A percentile compares a stretch with the other conserved stretches of the same genome.
phyloP scores from a whole-genome alignment of 331 rosid genomes.

The Telfairia occidentalis region DNA sequence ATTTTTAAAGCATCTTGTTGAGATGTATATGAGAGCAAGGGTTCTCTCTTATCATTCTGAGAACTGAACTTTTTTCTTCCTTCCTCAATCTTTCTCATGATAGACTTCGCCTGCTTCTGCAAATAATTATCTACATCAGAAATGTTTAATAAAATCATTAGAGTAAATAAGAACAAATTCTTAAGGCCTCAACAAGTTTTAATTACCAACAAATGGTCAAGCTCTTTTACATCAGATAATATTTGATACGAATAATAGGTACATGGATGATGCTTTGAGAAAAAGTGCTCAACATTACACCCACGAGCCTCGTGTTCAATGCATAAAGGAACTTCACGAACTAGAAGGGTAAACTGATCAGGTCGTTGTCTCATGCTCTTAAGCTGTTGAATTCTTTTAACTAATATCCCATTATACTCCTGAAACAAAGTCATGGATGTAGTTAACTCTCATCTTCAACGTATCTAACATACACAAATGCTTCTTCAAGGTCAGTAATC shows the following conservation, averaged over 20 bases:
- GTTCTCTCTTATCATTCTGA: constrained; percentile 24
- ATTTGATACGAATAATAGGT: constrained; percentile 59
- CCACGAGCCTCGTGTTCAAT: constrained; percentile 45
- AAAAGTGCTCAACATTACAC: constrained; percentile 62
- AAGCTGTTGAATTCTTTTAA: constrained; percentile 50
- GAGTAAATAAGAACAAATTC: constrained; percentile 3
- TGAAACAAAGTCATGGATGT: constrained; percentile 28
- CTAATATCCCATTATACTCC: constrained; percentile 71
- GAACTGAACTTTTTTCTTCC: constrained; percentile 27
- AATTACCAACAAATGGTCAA: constrained; percentile 51
- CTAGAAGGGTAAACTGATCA: constrained; percentile 66
- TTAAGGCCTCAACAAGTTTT: background rate
- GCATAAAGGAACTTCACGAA: constrained; percentile 75
- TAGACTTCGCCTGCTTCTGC: constrained; percentile 53
- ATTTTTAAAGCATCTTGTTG: constrained; percentile 25
- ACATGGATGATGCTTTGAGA: constrained; percentile 53
- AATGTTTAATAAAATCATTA: constrained; percentile 10
- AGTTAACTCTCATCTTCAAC: constrained; percentile 13
- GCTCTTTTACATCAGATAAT: constrained; percentile 40
- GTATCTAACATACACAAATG: constrained; percentile 11
- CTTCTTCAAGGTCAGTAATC: constrained; percentile 12
- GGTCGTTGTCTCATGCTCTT: constrained; percentile 47
- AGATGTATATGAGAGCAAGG: constrained; percentile 33
- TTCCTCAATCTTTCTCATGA: constrained; percentile 38
- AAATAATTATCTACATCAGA: constrained; percentile 26